Evolutionary conservation across 306 rosid species (phyloP), one percentile per base, ranked within the genome.

Genomic region (Cicer cuneatum): DNA sequence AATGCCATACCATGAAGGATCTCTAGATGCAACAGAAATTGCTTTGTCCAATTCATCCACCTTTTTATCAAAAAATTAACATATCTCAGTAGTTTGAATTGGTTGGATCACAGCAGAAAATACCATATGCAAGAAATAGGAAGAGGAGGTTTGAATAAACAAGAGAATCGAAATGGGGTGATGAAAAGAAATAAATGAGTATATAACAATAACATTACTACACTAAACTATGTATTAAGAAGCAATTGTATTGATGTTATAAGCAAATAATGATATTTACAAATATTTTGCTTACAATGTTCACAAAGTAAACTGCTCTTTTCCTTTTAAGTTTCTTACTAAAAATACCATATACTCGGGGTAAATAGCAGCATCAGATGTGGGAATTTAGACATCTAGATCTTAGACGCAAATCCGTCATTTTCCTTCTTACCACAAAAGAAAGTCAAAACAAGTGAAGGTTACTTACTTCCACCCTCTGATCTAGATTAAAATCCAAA

Each of bases 21-120:
- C 96, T 82, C 92, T 86, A 72, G 99, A 89, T 60, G 97, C 98
- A 52, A 95, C 99, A 77, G 91, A 29, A 78, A 95, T 87, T 77
- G 99, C 89, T 84, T 90, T 95, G 85, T 86, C 93, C 90, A 95
- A 84, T 77, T 92, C 98, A 74, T 95, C 99, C 80, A 95, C 92
- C 99, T 95, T 90, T 86, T 97, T 89, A 95, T 92, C 91, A 83
- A 84, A 89, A 93, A 88, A 86, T 87, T 86, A 83, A 78, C 73
- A 73, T 73, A 79, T 86, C 79, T 94, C 89, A 92, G 92, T 75
- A 71, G 54, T 78, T 77, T 73, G 76, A 62, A 74, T 19, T 65
- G 54, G 15, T 81, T 62, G 43, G 4, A 16, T 54, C n/a, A 61
- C 69, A 77, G 18, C 70, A 40, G 46, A 65, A 54, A 52, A 60